Conservation (phyloP, 148 eudicot species). For the Vaccinium darrowii region DNA sequence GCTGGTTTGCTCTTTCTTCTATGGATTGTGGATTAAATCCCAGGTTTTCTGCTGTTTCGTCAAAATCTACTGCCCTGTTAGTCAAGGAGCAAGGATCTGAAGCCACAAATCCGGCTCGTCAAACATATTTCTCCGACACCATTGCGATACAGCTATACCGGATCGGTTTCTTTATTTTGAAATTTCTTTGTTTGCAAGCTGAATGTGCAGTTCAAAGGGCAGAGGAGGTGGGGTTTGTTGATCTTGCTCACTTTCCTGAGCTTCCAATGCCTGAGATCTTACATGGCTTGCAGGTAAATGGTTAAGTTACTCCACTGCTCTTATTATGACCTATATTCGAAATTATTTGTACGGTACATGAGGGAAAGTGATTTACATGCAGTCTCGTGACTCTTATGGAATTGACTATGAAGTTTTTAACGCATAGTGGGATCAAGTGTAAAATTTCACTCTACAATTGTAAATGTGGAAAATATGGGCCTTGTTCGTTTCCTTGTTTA, state of each 20-base stretch:
- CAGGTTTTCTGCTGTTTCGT: conserved; percentile 37
- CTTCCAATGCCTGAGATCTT: conserved; percentile 96
- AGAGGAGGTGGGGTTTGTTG: conserved; percentile 83
- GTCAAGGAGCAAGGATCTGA: conserved; percentile 44
- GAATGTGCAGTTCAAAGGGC: conserved; percentile 76
- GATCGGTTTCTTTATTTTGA: conserved; percentile 63
- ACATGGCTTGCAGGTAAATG: conserved; percentile 87
- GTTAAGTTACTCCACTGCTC: background rate
- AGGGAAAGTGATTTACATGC: background rate
- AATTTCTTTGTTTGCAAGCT: conserved; percentile 81
- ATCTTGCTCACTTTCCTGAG: conserved; percentile 85
- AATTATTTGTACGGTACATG: background rate
- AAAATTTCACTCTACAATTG: background rate
- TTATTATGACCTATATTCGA: background rate
- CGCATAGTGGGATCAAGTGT: background rate
- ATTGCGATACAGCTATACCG: conserved; percentile 70
- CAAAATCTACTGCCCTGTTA: conserved; percentile 45
- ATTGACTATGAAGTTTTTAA: background rate
- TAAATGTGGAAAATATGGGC: background rate
- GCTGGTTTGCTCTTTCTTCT: conserved; percentile 83
- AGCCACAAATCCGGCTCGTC: conserved; percentile 26
- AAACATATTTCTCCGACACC: conserved; percentile 68
- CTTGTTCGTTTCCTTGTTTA: too few species aligned
- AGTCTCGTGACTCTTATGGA: background rate
- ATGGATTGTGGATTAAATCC: conserved; percentile 54